Conservation (phyloP, 2,329 filamentous ascomycete species). For the Diaporthe velutina region DNA sequence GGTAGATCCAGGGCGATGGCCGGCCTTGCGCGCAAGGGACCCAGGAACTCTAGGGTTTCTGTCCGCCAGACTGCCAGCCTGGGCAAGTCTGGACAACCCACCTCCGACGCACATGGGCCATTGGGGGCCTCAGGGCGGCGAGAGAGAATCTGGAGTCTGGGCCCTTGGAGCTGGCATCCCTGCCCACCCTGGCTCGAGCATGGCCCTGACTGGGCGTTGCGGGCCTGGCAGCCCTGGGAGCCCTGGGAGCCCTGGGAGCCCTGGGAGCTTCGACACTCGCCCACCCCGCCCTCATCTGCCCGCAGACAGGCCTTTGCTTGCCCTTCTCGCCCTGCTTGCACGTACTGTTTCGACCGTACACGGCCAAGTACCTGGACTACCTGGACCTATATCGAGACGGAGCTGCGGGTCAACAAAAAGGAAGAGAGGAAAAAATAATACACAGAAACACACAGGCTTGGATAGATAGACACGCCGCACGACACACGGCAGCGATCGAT, state of each 20-base stretch:
- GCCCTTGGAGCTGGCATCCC: slow-evolving; percentile 14
- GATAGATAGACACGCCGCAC: slow-evolving; percentile 15
- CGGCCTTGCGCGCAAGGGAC: slow-evolving; percentile 1
- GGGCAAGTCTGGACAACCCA: background rate
- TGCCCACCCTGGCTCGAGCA: too few species aligned
- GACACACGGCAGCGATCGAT: slow-evolving; percentile 1
- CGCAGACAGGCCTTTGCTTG: slow-evolving; percentile 29
- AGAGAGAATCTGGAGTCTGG: slow-evolving; percentile 23
- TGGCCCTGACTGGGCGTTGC: background rate
- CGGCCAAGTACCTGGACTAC: background rate
- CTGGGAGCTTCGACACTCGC: slow-evolving; percentile 21
- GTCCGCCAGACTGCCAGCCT: too few species aligned
- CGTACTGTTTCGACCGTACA: background rate
- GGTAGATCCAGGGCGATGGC: slow-evolving; percentile 7
- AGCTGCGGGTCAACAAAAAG: slow-evolving; percentile 20
- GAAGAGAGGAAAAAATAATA: background rate
- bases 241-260: slow-evolving; percentile 12
- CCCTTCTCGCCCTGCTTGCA: slow-evolving; percentile 17
- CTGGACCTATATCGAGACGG: slow-evolving; percentile 22
- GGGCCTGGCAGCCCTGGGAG: background rate
- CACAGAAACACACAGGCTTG: slow-evolving; percentile 1
- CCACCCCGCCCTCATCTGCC: slow-evolving; percentile 31
- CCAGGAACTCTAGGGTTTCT: slow-evolving; percentile 5
- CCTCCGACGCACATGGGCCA: slow-evolving; percentile 10
- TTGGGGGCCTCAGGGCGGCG: background rate